Evolutionary conservation across 106 monocot genomes (phyloP), one percentile per base, ranked within the genome.

Genomic region (Phalaenopsis aphrodite): DNA sequence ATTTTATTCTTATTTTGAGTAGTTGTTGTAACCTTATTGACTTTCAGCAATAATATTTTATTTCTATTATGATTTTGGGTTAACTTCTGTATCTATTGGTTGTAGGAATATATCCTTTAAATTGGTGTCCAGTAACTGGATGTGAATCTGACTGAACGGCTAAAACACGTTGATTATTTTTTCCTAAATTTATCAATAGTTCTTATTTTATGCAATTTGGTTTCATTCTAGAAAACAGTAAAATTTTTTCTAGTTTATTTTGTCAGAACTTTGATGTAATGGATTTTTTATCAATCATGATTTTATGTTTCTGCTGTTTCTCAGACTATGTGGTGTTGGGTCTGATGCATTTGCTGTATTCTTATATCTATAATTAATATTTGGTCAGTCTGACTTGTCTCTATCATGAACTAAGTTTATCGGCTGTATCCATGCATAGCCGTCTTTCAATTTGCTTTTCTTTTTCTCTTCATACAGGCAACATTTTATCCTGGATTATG

Each of bases 401-500:
- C 14, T 14, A 37, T 69, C 39, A 38, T 69, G 69, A 69, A 69
- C 39, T 69, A 37, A 2, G 39, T 38, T 39, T 69, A 39, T 69
- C 11, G 12, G 6, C 5, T n/a, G 0, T 21, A 61, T 61, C 61
- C 19, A 61, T 61, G 61, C 61, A 61, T 61, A 5, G 61, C 9
- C 14, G 0, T 69, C 37, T 37, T 24, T 49, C 41, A 56, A 3
- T 21, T n/a, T 68, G 30, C 36, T 81, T 47, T 72, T 43, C 21
- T 47, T 85, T 80, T 78, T 21, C n/a, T 56, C 8, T 61, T 37
- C 67, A 56, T 89, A 52, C 79, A 97, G 97, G 86, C 87, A 75
- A 94, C 92, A 76, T 89, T 82, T 74, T 98, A 98, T 91, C 98
- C 98, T 86, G 98, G 98, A 84, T 81, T 98, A 78, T 98, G 98